Evolutionary conservation across 2,329 filamentous ascomycete genomes (phyloP), one percentile per base, ranked within the genome.

Genomic region (Exophiala calicioides): DNA sequence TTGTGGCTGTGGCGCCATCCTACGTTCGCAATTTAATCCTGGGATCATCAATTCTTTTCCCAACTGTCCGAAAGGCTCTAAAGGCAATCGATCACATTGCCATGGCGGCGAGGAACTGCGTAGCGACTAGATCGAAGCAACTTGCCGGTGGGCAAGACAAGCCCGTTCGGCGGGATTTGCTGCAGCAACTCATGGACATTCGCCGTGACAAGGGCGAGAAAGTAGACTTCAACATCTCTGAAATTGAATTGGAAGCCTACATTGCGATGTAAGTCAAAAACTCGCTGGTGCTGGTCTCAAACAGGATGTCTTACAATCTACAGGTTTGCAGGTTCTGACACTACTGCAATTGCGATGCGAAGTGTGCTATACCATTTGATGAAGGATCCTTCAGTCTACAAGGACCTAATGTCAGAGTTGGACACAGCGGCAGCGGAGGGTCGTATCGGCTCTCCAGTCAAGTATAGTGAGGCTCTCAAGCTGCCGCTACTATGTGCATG

Each of bases 291-390:
- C n/a, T n/a, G n/a, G n/a, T 16, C n/a, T 23, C 26, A 4, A 2
- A 12, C 23, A 15, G 1, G 12, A 32, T 19, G 13, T 8, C 18
- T 38, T 26, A 33, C 39, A 20, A 13, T 29, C 29, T 36, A 31
- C n/a, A 50, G 44, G 18, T 47, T 46, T 33, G 38, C 49, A 12
- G 50, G 52, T 7, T 52, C 50, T 7, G 50, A 53, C 32, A 53
- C 50, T 10, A 55, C 52, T 1, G 52, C 50, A 2, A 55, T 55
- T 24, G 52, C 32, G 7, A 26, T 55, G 24, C 2, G 46, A n/a
- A 35, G 42, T 16, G 31, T 48, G 13, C 42, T 46, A 18, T 34
- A 68, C 71, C 56, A 64, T 79, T 79, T 72, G 3, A 71, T 70
- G 50, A 80, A 73, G 37, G 76, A 43, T 10, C 52, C 44, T 1